phyloP scores from a whole-genome alignment of 495 filamentous ascomycete species.

The Neurospora sp. region DNA sequence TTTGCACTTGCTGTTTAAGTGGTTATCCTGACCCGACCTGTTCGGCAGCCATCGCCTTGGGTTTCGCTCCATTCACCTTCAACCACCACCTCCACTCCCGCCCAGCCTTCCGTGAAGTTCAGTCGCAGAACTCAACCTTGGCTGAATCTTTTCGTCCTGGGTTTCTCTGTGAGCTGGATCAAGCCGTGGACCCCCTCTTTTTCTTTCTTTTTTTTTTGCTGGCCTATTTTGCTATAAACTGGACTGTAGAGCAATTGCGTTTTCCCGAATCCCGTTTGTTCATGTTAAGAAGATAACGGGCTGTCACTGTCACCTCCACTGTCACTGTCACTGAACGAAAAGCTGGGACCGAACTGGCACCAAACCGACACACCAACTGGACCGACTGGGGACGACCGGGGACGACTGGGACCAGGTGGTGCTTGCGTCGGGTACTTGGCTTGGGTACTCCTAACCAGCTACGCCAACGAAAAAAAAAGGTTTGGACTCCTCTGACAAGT shows the following conservation, averaged over 20 bases:
- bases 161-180: not conserved
- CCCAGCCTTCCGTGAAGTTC: not conserved
- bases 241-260: not conserved
- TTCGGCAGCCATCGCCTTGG: not conserved
- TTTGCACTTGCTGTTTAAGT: not conserved
- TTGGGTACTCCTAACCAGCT: conserved; percentile 2
- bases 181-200: not conserved
- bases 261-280: not conserved
- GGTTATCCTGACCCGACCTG: not conserved
- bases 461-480: conserved; percentile 3
- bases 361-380: not conserved
- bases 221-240: not conserved
- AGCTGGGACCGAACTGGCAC: not conserved
- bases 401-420: not conserved
- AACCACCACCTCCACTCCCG: not conserved
- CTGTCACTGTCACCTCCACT: not conserved
- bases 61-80: not conserved
- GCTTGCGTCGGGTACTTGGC: conserved; percentile 4
- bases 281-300: not conserved
- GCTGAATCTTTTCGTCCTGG: not conserved
- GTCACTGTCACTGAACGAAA: not conserved
- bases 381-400: not conserved
- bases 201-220: not conserved
- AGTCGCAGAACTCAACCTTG: not conserved
- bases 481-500: conserved; percentile 2